Base-by-base conservation (phyloP, 352 stramenopile genomes). In the Pythium brassicae region DNA sequence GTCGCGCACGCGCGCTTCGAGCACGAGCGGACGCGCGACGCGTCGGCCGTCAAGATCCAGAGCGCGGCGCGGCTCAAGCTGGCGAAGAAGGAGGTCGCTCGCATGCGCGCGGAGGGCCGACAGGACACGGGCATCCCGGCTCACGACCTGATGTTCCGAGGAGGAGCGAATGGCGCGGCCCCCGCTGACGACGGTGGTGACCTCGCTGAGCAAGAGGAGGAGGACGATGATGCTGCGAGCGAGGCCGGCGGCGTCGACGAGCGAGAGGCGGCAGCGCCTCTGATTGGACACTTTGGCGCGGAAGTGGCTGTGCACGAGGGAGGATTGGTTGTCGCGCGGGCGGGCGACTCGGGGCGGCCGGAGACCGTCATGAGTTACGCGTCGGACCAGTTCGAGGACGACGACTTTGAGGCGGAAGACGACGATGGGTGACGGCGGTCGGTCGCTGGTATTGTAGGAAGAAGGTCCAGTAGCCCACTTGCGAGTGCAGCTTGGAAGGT, bases 381-480 rank as follows among this genome's bases (percentile, higher is more conserved):
- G 15, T 83, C 72, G 7, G 75, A 88, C 37, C 66, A 80, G 56
- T 88, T 88, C 35, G 78, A 89, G 46, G 68, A 86, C 32, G 76
- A 85, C 37, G 78, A 86, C 23, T 62, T 72, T 43, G 37, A 51
- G 32, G 29, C 57, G 4, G 55, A 61, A 37, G 44, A 34, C 62
- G 66, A 78, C 55, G 34, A 20, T 46, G 65, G 43, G 40, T 65
- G 52, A 62, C 50, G 22, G 14, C n/a, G 9, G 60, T 49, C 0
- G 2, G 32, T 37, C 9, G 32, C 8, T 37, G 14, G 8, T 14
- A 37, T 37, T 2, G 32, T 37, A 37, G 8, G 14, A 37, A 37
- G 32, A 14, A 6, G 44, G 29, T 26, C 42, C 14, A 37, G 32
- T 11, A 37, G 8, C 14, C 14, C 32, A 37, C 32, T 37, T 9